Conservation (phyloP, 805 yeast genomes). For the Yamadazyma takamatsuzukensis region DNA sequence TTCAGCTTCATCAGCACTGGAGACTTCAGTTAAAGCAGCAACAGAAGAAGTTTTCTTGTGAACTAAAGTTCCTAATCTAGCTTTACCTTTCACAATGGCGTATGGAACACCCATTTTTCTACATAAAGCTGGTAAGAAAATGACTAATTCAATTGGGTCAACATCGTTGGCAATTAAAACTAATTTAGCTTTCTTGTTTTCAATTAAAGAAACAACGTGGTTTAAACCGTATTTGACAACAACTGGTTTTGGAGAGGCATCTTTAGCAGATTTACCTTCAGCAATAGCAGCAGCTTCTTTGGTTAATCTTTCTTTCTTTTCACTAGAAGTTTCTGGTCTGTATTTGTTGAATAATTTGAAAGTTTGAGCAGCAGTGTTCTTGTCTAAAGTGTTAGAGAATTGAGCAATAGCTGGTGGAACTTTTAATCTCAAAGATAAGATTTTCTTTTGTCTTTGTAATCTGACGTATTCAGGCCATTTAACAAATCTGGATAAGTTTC, state of each 20-base stretch:
- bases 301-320: slow-evolving; percentile 98
- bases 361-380: slow-evolving; percentile 97
- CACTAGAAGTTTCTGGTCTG: slow-evolving; percentile 96
- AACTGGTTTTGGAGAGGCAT: slow-evolving; percentile 94
- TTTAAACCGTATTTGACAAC: slow-evolving; percentile 97
- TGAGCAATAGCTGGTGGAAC: slow-evolving; percentile 99
- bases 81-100: slow-evolving; percentile 63
- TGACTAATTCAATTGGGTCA: slow-evolving; percentile 97
- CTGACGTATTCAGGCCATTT: slow-evolving; percentile 99
- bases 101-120: slow-evolving; percentile 99
- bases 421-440: slow-evolving; percentile 91
- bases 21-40: slow-evolving; percentile 95
- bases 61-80: slow-evolving; percentile 90
- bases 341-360: slow-evolving; percentile 98
- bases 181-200: slow-evolving; percentile 97
- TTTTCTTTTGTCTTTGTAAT: slow-evolving; percentile 98
- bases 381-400: slow-evolving; percentile 94
- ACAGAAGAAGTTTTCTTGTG: slow-evolving; percentile 98
- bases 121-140: slow-evolving; percentile 97
- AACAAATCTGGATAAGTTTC: slow-evolving; percentile 94
- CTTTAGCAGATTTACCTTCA: slow-evolving; percentile 96
- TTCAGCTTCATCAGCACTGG: slow-evolving; percentile 90
- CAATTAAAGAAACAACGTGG: slow-evolving; percentile 96
- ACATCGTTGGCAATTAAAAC: slow-evolving; percentile 98
- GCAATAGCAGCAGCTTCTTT: slow-evolving; percentile 99